Conservation (phyloP, 495 filamentous ascomycete genomes). For the Xylaria grammica region DNA sequence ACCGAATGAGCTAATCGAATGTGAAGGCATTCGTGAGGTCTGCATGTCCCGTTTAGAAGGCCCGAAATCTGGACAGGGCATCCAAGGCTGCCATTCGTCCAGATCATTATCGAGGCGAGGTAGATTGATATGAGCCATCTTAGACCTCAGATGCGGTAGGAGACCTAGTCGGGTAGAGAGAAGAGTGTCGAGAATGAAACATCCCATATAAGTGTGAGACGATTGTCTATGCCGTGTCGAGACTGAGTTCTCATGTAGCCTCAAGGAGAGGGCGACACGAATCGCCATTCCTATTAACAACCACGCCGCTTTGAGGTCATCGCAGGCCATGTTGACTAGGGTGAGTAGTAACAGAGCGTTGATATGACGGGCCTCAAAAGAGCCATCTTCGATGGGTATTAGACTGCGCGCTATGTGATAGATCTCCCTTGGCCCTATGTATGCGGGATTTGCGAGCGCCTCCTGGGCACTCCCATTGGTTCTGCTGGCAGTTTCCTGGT, state of each 20-base stretch:
- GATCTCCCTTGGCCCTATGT: constrained; percentile 40
- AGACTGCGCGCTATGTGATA: constrained; percentile 64
- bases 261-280: constrained; percentile 60
- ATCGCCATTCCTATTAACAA: constrained; percentile 66
- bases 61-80: constrained; percentile 17
- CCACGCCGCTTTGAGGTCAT: constrained; percentile 63
- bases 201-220: constrained; percentile 63
- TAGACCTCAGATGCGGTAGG: constrained; percentile 58
- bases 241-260: constrained; percentile 46
- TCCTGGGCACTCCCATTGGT: constrained; percentile 11
- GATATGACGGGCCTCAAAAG: constrained; percentile 64
- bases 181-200: constrained; percentile 69
- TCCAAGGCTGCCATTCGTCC: constrained; percentile 78
- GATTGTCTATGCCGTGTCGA: constrained; percentile 45
- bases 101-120: constrained; percentile 65
- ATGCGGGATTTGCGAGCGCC: constrained; percentile 24
- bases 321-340: constrained; percentile 62
- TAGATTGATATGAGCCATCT: constrained; percentile 51
- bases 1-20: constrained; percentile 17
- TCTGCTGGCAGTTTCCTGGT: constrained; percentile 51
- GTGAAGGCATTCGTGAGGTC: constrained; percentile 11
- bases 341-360: constrained; percentile 67
- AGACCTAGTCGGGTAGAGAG: constrained; percentile 61
- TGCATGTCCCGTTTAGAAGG: constrained; percentile 8
- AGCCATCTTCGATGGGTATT: constrained; percentile 63